A percentile compares a stretch with the other conserved stretches of the same genome.
These are phyloP conservation scores for Sphagnum contortum DNA, from an alignment of 225 moss, liverwort and hornwort species.

Conservation along the genomic window DNA sequence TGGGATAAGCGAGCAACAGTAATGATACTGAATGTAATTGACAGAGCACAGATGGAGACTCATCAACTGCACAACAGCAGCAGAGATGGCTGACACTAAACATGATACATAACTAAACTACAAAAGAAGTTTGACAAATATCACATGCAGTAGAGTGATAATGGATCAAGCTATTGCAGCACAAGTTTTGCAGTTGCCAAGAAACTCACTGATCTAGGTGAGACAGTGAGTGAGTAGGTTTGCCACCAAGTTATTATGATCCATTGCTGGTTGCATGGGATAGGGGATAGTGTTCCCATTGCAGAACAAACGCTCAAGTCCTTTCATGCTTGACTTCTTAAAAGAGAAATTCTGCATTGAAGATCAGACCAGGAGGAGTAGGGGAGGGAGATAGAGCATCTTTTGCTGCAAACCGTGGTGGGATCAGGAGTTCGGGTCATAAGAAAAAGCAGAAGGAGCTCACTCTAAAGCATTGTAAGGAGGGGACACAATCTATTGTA, in stretches of 20 bases:
- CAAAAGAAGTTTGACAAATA: constrained; percentile 2
- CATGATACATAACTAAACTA: not conserved
- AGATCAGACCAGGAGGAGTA: not conserved
- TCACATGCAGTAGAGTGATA: not conserved
- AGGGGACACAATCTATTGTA: no score
- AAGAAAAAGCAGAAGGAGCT: no score
- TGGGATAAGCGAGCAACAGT: not conserved
- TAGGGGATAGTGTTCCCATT: not conserved
- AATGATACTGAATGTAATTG: not conserved
- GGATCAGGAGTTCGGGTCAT: not conserved
- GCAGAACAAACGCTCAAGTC: not conserved
- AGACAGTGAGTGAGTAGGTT: not conserved
- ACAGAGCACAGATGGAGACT: not conserved
- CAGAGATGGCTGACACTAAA: not conserved
- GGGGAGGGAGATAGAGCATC: not conserved
- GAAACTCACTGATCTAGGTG: not conserved
- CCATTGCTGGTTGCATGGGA: not conserved
- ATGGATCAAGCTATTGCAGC: not conserved
- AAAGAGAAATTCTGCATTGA: not conserved
- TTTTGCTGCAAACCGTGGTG: not conserved
- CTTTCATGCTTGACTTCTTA: not conserved
- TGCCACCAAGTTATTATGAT: not conserved
- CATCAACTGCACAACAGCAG: constrained; percentile 1
- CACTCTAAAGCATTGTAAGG: no score
- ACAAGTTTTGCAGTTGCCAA: not conserved